Evolutionary conservation across 163 green algal species (phyloP), one percentile per base, ranked within the genome.

Genomic region (Scenedesmus sp.): DNA sequence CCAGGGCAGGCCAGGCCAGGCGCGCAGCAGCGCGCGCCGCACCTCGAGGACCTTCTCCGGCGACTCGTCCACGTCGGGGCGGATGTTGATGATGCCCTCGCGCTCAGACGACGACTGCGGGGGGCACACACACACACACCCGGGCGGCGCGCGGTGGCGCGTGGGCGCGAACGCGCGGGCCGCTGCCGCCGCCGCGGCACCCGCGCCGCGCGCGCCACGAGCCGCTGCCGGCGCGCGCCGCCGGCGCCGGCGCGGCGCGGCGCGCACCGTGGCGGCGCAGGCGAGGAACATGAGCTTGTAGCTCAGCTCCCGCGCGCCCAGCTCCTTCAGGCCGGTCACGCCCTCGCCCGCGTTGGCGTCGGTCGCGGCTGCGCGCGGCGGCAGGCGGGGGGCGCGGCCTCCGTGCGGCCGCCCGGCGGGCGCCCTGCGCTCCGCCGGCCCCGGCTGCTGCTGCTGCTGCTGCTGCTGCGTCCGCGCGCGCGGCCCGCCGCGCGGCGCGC

Each of bases 281-380:
- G 95, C 94, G 42, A 98, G 72, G 87, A 99, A 99, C 60, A 89
- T 90, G 56, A 98, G 86, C 45, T 85, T 85, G 88, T 99, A 99
- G 17, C 89, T 97, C 28, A 99, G 87, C 84, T 99, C 96, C 4
- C 96, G 86, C 18, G 90, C 85, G 20, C 95, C 96, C 22, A 94
- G 88, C 28, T 78, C 84, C 79, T 89, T 89, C n/a, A 97, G 73
- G 17, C 95, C 94, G 0, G 74, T 88, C 33, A 98, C 84, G 54
- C 95, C 95, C 70, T 96, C 92, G 18, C 75, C 79, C 28, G 34
- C 66, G 29, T 57, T 65, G 62, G 81, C 74, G 50, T 75, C 60
- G 48, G 22, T 44, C 24, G 50, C 50, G 10, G 39, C n/a, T 45
- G 74, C 71, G 28, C 44, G 3, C 22, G 69, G n/a, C 18, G 36